Base-by-base conservation (phyloP, 805 yeast genomes). In the Candida adriatica region DNA sequence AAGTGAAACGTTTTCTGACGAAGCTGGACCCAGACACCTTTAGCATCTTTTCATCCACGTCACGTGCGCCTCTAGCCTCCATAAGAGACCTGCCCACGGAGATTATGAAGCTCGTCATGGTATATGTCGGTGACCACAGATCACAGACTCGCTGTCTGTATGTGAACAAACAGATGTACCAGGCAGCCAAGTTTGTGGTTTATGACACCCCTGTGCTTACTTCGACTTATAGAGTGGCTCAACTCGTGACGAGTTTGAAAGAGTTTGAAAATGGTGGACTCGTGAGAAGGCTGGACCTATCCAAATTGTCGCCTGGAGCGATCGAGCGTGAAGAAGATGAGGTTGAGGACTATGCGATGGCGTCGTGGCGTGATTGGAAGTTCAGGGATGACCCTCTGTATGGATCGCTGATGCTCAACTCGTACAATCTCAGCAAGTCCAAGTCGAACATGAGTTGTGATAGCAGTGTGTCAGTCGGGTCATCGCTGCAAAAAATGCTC, bases 291-390 rank as follows among this genome's bases (percentile, higher is more conserved):
- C 49, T 86, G 26, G 84, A 86, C 49, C 53, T 86, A 16, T 76
- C 88, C 1, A 53, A 49, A 5, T 35, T 69, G 29, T 43, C 50
- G 15, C 59, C 66, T 14, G 75, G 76, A 0, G 28, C 54, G 7
- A 48, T 63, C 9, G 58, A 39, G 9, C 27, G 34, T 9, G 43
- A 34, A 3, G 39, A 38, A 8, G 30, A 34, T 7, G 35, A 34
- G 6, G 45, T 34, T 21, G 20, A 40, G 26, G 51, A 46, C 32
- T 53, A 55, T 25, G 69, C 77, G 2, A 56, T 70, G 30, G 95
- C 95, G 0, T 80, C 90, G 8, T 86, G 96, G 96, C 68, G 95
- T 51, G 95, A 86, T 53, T 86, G 95, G 94, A 80, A 84, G 48
- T 79, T 69, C 47, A 68, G 84, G 39, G 71, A 70, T 31, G 87